Conservation (phyloP, 1,139 yeast genomes). For the Yamadazyma pseudoaaseri region DNA sequence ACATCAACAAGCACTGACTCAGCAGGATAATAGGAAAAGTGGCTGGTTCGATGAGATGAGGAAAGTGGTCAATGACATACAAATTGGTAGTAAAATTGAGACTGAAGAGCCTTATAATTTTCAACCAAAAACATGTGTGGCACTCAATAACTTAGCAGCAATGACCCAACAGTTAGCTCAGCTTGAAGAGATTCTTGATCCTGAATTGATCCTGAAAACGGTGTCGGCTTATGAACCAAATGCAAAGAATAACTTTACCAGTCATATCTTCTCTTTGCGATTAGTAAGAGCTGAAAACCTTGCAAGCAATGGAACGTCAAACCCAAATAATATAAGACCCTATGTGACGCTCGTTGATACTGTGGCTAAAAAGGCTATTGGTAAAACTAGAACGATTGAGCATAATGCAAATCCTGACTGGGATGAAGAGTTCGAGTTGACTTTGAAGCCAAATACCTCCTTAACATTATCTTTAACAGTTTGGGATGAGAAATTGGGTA, state of each 20-base stretch:
- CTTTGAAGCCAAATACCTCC: conserved; percentile 37
- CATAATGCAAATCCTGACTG: conserved; percentile 74
- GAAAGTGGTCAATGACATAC: conserved; percentile 48
- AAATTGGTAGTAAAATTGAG: conserved; percentile 28
- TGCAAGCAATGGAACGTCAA: conserved; percentile 36
- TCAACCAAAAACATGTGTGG: conserved; percentile 66
- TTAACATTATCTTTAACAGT: conserved; percentile 57
- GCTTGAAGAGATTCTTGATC: conserved; percentile 61
- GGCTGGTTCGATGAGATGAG: conserved; percentile 47
- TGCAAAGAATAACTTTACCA: conserved; percentile 31
- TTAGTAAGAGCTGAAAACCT: conserved; percentile 72
- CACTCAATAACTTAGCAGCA: conserved; percentile 67
- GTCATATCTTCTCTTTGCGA: conserved; percentile 65
- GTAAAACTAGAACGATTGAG: conserved; percentile 66
- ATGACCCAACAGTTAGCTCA: conserved; percentile 57
- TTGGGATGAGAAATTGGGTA: conserved; percentile 68
- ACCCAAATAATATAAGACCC: conserved; percentile 58
- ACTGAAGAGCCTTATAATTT: conserved; percentile 61
- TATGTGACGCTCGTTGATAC: conserved; percentile 71
- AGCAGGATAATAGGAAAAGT: conserved; percentile 23
- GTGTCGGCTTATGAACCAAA: conserved; percentile 36
- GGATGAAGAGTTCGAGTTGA: conserved; percentile 84
- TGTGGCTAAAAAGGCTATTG: conserved; percentile 54
- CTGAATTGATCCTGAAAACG: conserved; percentile 56
- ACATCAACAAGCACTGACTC: conserved; percentile 23